Percentiles rank a stretch among this genome's conserved stretches.
Evolutionary conservation across 2,329 filamentous ascomycete genomes (phyloP).

Genomic region (Aspergillus ruber): DNA sequence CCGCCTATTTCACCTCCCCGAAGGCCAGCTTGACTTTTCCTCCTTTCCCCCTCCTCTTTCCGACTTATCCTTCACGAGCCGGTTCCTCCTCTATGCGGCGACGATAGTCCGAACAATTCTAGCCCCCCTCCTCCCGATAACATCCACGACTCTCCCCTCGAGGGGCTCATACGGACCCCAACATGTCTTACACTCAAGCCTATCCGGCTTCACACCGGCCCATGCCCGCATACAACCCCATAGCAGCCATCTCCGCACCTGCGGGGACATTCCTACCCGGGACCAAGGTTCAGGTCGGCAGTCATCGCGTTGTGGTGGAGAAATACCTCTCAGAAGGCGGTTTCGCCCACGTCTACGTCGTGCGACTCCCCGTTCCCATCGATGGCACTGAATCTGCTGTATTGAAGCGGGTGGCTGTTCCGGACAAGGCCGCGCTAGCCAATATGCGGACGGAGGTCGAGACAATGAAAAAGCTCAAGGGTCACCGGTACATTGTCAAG

Average conservation of each 20-base stretch:
- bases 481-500: constrained; percentile 90
- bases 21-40: not conserved
- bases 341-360: constrained; percentile 96
- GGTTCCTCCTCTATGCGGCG: constrained; percentile 14
- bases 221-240: constrained; percentile 28
- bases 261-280: constrained; percentile 85
- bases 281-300: constrained; percentile 93
- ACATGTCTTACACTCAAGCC: constrained; percentile 21
- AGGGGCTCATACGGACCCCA: constrained; percentile 21
- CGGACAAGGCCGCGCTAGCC: constrained; percentile 87
- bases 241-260: constrained; percentile 39
- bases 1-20: constrained; percentile 14
- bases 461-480: constrained; percentile 99
- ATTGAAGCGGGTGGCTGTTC: constrained; percentile 89
- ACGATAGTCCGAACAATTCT: constrained; percentile 10
- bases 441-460: constrained; percentile 98
- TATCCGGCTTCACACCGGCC: constrained; percentile 23
- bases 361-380: constrained; percentile 71
- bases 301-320: constrained; percentile 87
- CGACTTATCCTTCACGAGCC: not conserved
- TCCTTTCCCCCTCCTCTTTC: constrained; percentile 5
- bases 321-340: constrained; percentile 97
- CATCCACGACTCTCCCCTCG: constrained; percentile 15
- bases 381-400: constrained; percentile 76
- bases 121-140: constrained; percentile 2